A percentile compares a stretch with the other conserved stretches of the same genome.
Conservation (phyloP, 768 basidiomycete genomes). For the Neoboletus subvelutipes region DNA sequence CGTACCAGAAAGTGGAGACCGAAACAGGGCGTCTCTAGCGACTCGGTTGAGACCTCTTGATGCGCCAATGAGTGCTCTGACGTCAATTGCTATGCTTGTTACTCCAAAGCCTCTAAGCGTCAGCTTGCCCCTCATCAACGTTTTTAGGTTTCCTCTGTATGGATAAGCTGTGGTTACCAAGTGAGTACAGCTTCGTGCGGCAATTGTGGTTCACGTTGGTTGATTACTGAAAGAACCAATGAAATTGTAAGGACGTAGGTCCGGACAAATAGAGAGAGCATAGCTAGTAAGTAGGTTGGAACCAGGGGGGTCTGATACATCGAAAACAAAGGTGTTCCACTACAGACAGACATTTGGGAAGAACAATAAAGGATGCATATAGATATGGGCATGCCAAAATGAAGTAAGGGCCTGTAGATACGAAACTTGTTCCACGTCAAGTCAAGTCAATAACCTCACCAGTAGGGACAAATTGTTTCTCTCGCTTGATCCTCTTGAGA, state of each 20-base stretch:
- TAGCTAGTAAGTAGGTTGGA: neutral
- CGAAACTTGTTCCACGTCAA: constrained; percentile 10
- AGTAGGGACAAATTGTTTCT: constrained; percentile 12
- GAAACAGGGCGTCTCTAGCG: neutral
- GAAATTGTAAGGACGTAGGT: neutral
- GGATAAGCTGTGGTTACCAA: neutral
- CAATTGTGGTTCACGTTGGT: neutral
- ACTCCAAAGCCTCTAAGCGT: neutral
- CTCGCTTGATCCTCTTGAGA: constrained; percentile 30
- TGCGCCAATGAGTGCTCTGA: neutral
- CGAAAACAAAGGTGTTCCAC: neutral
- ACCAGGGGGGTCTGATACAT: neutral
- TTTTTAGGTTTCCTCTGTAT: too few species aligned
- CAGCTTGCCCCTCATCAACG: neutral
- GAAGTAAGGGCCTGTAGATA: neutral
- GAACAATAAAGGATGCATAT: neutral
- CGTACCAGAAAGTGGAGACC: neutral
- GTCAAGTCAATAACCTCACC: constrained; percentile 34
- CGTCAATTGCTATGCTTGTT: neutral
- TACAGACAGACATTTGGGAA: neutral
- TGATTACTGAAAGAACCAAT: neutral
- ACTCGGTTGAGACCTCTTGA: neutral
- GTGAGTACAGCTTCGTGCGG: neutral
- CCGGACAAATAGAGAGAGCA: neutral
- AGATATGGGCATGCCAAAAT: neutral